Base-by-base conservation (phyloP, 352 stramenopile genomes). In the Phytophthora citrophthora region DNA sequence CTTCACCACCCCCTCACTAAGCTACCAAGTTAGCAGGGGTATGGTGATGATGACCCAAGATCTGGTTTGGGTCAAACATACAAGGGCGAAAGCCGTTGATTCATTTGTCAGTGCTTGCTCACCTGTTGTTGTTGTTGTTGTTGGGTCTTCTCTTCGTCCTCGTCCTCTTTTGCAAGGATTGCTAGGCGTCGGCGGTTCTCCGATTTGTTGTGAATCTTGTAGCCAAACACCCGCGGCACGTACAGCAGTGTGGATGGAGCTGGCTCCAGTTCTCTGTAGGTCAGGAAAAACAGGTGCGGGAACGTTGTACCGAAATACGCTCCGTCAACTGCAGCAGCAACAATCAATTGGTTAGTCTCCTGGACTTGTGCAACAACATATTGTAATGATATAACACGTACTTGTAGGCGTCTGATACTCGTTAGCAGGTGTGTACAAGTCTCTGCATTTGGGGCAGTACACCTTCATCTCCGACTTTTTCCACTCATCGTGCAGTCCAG, bases 241-340 rank as follows among this genome's bases (percentile, higher is more conserved):
- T 96, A 96, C 34, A 96, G 68, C 58, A 95, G 72, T 61, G 86
- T 95, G 31, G 83, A 92, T 56, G 83, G 82, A 51, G 74, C 66
- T n/a, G 88, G 88, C 54, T 95, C 86, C 47, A 96, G 64, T 71
- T 98, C 96, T 68, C 87, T 94, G 79, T 99, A 98, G 53, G 96
- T 98, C 89, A 99, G 96, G 63, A 99, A 95, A 88, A 99, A 99
- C 61, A 99, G 76, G 77, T 99, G 97, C 54, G 97, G 96, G 83
- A 99, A 99, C 18, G 97, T 99, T 40, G 96, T 99, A 34, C 97
- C 97, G 84, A 99, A 99, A 85, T 99, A 99, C 11, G 96, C 94
- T 54, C 97, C 97, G 69, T 99, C 97, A 74, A 96, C 86, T 96
- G 48, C 16, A 63, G 11, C 15, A 26, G 20, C 41, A 51, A 20